Base-by-base conservation (phyloP, 345 rosid species). In the Acer negundo region DNA sequence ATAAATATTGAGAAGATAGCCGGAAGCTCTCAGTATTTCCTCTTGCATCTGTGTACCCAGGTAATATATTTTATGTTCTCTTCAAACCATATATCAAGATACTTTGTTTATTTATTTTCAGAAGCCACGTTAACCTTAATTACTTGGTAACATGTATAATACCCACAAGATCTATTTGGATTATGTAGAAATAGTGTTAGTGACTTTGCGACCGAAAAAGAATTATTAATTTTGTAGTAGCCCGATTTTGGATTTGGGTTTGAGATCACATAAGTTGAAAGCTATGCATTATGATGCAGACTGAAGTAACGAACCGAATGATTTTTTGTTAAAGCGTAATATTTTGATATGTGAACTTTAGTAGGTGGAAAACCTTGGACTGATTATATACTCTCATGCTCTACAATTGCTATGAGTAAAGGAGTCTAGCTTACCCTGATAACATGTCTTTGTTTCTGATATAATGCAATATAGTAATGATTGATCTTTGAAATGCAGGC, bases 21-120 rank as follows among this genome's bases (percentile, higher is more conserved):
- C 26, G 98, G 86, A 78, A 88, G 85, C 78, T 83, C 92, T 64
- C 86, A 90, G 31, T 94, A 96, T 86, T 96, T 96, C 82, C 90
- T 94, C 76, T 65, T 96, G 86, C 97, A 96, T 85, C 84, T 96
- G 23, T 92, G 99, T 78, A 92, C 99, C 20, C 97, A 94, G 98
- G 99, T 92, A 83, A 13, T 63, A 26, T 31, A 10, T 44, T 69
- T 31, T 7, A 3, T 49, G 42, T 22, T 62, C 6, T n/a, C 23
- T 46, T 42, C 16, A 40, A 53, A 63, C 28, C 20, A 73, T 58
- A 40, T 22, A 63, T 61, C 35, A n/a, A 59, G 61, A 59, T 28
- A 42, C 10, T 72, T 51, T 51, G 10, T 51, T 47, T 47, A 47
- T 47, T 47, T 12, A 13, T 49, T 11, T 49, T 49, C 4, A 0